These are phyloP conservation scores for Alternaria tenuissima DNA, from an alignment of 2,329 filamentous ascomycete genomes.

Conservation along the genomic window DNA sequence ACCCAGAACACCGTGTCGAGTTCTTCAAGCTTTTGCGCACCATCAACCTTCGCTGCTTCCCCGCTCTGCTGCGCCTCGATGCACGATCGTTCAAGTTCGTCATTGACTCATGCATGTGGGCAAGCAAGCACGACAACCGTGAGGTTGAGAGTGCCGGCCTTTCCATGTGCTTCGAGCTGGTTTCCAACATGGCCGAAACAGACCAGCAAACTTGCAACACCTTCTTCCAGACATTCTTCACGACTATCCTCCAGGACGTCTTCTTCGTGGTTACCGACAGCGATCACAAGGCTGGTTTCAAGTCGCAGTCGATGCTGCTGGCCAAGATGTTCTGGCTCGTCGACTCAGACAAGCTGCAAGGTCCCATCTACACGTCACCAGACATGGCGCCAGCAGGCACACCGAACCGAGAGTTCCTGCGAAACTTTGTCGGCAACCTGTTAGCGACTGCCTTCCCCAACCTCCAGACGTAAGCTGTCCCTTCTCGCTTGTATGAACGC, in stretches of 20 bases:
- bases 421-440: constrained; percentile 84
- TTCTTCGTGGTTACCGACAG: constrained; percentile 98
- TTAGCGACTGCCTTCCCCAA: constrained; percentile 93
- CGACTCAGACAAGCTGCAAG: constrained; percentile 87
- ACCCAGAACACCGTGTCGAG: constrained; percentile 97
- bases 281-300: constrained; percentile 99
- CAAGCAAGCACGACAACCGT: constrained; percentile 99
- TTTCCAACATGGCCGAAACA: constrained; percentile 96
- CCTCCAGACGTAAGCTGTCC: constrained; percentile 76
- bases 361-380: constrained; percentile 80
- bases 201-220: constrained; percentile 85
- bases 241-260: constrained; percentile 93
- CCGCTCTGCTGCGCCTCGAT: constrained; percentile 90
- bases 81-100: constrained; percentile 99
- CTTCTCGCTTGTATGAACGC: not conserved
- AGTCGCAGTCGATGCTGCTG: constrained; percentile 92
- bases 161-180: constrained; percentile 97
- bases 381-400: constrained; percentile 86
- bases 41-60: constrained; percentile 98
- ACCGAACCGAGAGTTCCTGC: constrained; percentile 88
- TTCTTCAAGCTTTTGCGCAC: constrained; percentile 97
- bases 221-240: constrained; percentile 98
- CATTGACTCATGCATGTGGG: constrained; percentile 99
- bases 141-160: constrained; percentile 96
- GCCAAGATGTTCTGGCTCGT: constrained; percentile 97